A percentile compares a stretch with the other conserved stretches of the same genome.
These are phyloP conservation scores for Calocybe cyanea DNA, from an alignment of 768 basidiomycete species.

Conservation along the genomic window DNA sequence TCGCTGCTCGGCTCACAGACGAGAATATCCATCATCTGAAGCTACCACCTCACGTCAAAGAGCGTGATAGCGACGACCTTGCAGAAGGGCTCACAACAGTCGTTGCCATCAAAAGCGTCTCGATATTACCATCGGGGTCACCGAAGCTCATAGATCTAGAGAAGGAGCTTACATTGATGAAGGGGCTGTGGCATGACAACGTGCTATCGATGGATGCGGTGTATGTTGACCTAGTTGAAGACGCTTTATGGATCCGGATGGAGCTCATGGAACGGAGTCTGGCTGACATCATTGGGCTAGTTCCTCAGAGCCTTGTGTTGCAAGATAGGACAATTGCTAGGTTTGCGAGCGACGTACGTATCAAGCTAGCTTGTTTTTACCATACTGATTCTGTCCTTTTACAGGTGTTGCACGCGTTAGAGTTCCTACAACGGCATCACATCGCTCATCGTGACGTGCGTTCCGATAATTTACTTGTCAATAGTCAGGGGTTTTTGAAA, in stretches of 20 bases:
- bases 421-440: constrained; percentile 57
- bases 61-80: constrained; percentile 33
- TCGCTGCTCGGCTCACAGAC: constrained; percentile 36
- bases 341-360: constrained; percentile 73
- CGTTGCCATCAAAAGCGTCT: constrained; percentile 79
- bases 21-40: constrained; percentile 30
- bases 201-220: constrained; percentile 65
- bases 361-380: constrained; percentile 3
- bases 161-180: constrained; percentile 59
- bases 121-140: constrained; percentile 52
- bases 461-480: constrained; percentile 78
- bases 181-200: constrained; percentile 54
- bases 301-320: constrained; percentile 56
- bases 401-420: constrained; percentile 63
- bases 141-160: constrained; percentile 62
- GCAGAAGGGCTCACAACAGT: constrained; percentile 31
- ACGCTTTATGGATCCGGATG: constrained; percentile 83
- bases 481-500: constrained; percentile 66
- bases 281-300: constrained; percentile 72
- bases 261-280: constrained; percentile 87
- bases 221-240: constrained; percentile 63
- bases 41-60: constrained; percentile 35
- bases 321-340: constrained; percentile 69
- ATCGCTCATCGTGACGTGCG: constrained; percentile 84
- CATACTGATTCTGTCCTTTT: constrained; percentile 6